Conservation (phyloP, 106 monocot species). For the Platanthera zijinensis region DNA sequence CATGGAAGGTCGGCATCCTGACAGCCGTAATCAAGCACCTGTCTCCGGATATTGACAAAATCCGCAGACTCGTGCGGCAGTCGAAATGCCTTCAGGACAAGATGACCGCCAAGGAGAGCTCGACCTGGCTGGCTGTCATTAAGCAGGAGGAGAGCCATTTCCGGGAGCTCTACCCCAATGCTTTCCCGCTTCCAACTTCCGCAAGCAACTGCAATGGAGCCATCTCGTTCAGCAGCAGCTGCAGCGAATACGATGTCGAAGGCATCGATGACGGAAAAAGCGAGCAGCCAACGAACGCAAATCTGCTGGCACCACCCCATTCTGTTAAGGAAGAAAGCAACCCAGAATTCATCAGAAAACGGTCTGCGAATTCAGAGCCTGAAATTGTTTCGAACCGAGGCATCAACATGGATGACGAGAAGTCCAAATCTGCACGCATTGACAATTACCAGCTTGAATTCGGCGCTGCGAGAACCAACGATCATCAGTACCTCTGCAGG, state of each 20-base stretch:
- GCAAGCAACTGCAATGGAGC: constrained; percentile 7
- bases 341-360: constrained; percentile 35
- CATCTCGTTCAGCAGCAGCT: constrained; percentile 28
- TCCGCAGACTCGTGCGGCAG: constrained; percentile 21
- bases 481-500: constrained; percentile 31
- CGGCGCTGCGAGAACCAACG: constrained; percentile 22
- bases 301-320: not conserved
- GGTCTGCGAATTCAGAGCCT: constrained; percentile 13
- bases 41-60: constrained; percentile 25
- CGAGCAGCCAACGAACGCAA: constrained; percentile 11
- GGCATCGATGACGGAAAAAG: constrained; percentile 10
- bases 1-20: constrained; percentile 22
- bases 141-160: constrained; percentile 41
- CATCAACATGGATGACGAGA: constrained; percentile 24
- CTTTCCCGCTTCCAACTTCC: constrained; percentile 11
- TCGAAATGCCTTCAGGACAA: constrained; percentile 27
- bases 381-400: constrained; percentile 18
- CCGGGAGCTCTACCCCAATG: constrained; percentile 31
- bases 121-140: constrained; percentile 20
- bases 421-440: constrained; percentile 23
- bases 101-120: constrained; percentile 27
- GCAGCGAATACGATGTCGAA: constrained; percentile 51
- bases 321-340: constrained; percentile 28
- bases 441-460: constrained; percentile 18
- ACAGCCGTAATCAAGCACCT: constrained; percentile 26